Base-by-base conservation (phyloP, 106 monocot genomes). In the Agapanthus africanus region DNA sequence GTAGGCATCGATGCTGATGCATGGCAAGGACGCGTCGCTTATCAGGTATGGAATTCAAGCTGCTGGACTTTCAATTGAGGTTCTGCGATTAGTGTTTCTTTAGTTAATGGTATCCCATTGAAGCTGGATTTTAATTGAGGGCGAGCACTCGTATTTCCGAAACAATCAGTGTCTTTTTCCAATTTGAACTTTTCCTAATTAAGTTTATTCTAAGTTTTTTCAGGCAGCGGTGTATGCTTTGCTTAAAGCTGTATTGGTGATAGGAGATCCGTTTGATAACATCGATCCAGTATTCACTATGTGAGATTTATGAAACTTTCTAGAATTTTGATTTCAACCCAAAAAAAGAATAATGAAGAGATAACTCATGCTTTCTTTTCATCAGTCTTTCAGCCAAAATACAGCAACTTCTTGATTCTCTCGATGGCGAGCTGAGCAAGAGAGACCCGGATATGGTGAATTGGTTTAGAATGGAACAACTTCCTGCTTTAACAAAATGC, bases 191-290 rank as follows among this genome's bases (percentile, higher is more conserved):
- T n/a, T n/a, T n/a, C n/a, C n/a, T n/a, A n/a, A n/a, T n/a, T n/a
- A n/a, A n/a, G n/a, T n/a, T n/a, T n/a, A n/a, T n/a, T n/a, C n/a
- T n/a, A n/a, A n/a, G n/a, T n/a, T n/a, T n/a, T n/a, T 67, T 15
- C 52, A 74, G 74, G 65, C 66, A 66, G 74, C 74, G 56, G 38
- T 66, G 18, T 74, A 66, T 67, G 50, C 66, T n/a, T 40, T 74
- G 10, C 54, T 74, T 66, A 39, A 67, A 66, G 37, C 66, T 40
- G 65, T 74, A 10, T 38, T 74, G 54, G 66, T 31, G 11, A 52
- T 74, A 26, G 66, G 28, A 34, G 38, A 25, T 21, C 22, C 50
- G 50, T 57, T 66, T 26, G 27, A 39, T 66, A 30, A 41, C 27
- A 23, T 63, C 25, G 54, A 73, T 73, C 33, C 40, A 39, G 52